Base-by-base conservation (phyloP, 495 filamentous ascomycete genomes). In the Glutinoglossum americanum region DNA sequence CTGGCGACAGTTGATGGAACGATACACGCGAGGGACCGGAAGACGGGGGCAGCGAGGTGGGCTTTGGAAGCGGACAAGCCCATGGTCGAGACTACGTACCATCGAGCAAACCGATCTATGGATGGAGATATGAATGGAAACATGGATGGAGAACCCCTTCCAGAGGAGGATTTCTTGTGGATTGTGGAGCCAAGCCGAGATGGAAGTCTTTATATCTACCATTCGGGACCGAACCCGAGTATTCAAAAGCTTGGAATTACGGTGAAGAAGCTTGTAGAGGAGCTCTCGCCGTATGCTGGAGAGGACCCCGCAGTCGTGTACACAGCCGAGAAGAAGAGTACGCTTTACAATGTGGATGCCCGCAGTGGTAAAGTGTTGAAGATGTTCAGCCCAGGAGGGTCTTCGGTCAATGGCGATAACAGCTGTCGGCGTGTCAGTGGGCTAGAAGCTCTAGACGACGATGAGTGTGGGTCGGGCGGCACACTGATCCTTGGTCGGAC, bases 1-100 rank as follows among this genome's bases (percentile, higher is more conserved):
- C 73, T 98, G 83, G 89, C 93, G 84, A 97, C 93, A 78, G 84
- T 98, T 75, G 87, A 97, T 74, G 92, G 92, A 73, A 85, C 84
- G 60, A 80, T 98, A 68, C 85, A 94, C 75, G 92, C 93, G 65
- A 80, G 81, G 71, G 88, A 96, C 72, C 78, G 92, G 62, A 85
- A 84, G 67, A 89, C 80, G 59, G 92, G 92, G 54, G 71, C 81
- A 49, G 74, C 80, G 59, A 83, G 78, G 67, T 98, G 92, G 92
- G 80, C 81, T 64, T 74, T 94, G 55, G 80, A 85, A 69, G 77
- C 84, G 51, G 83, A 85, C 62, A 80, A 81, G 62, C 87, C 92
- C 57, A 84, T 93, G 74, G 85, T 98, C 60, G 83, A 94, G 67
- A 95, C 86, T 53, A 81, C 78, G 47, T 89, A 96, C 64, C 81